Conservation (phyloP, 2,329 filamentous ascomycete species). For the Penicillium sp. region DNA sequence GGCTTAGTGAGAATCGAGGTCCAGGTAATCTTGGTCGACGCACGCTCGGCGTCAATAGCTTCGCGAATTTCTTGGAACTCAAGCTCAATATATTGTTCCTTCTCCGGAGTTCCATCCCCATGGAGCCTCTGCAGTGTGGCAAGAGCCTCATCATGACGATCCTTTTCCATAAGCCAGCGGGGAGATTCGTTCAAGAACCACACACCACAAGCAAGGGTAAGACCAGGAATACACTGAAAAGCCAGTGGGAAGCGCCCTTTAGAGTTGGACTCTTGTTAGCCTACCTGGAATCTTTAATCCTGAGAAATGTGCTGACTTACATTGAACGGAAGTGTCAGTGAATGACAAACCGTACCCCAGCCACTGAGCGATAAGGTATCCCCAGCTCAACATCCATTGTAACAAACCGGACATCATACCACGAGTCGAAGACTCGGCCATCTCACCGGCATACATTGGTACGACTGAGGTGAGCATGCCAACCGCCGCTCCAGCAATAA, state of each 20-base stretch:
- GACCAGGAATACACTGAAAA: constrained; percentile 43
- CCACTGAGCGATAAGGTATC: constrained; percentile 42
- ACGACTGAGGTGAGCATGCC: constrained; percentile 30
- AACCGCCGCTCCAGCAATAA: constrained; percentile 29
- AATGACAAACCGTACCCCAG: constrained; percentile 39
- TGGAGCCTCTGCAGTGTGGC: constrained; percentile 17
- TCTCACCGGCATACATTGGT: constrained; percentile 35
- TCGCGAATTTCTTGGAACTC: constrained; percentile 45
- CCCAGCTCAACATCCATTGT: constrained; percentile 41
- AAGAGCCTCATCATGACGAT: constrained; percentile 24
- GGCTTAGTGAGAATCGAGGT: constrained; percentile 43
- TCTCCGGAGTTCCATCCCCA: constrained; percentile 15
- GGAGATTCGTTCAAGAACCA: constrained; percentile 34
- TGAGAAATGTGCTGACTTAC: constrained; percentile 1
- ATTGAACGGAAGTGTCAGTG: constrained; percentile 10
- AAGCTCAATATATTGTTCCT: constrained; percentile 31
- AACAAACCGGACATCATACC: constrained; percentile 32
- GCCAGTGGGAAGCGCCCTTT: constrained; percentile 42
- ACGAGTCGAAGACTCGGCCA: constrained; percentile 33
- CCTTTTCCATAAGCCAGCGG: constrained; percentile 27
- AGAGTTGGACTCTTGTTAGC: not conserved
- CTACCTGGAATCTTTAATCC: not conserved
- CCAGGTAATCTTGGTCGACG: constrained; percentile 37
- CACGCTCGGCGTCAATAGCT: constrained; percentile 38
- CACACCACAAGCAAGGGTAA: constrained; percentile 30